Base-by-base conservation (phyloP, 257 asterid genomes). In the Phtheirospermum japonicum region DNA sequence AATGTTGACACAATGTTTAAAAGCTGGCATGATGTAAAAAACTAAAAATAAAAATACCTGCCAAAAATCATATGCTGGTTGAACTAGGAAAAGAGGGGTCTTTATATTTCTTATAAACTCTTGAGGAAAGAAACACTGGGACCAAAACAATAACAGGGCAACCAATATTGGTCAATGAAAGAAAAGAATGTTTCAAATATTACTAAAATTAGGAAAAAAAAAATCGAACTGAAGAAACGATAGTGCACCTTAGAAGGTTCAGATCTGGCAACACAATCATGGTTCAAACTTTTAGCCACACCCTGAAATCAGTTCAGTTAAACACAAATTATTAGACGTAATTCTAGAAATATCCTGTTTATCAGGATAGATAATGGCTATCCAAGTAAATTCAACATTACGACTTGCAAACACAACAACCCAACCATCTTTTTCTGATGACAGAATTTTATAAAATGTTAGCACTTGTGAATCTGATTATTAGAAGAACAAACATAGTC, bases 61-160 rank as follows among this genome's bases (percentile, higher is more conserved):
- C 98, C 98, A 88, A 84, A 76, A 85, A 64, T 91, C 98, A 81
- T 88, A 91, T 43, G 94, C 84, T 28, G 98, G 92, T 68, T 91
- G 83, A 79, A 86, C 95, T 16, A 91, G 85, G 82, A 91, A 91
- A 65, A 88, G 59, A 26, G 96, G 98, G 56, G 98, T 86, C 83
- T 80, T 76, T 58, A 91, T 81, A 62, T 72, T 66, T 72, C 72
- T 71, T 51, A 91, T 66, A 78, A 88, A 88, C 76, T 86, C 94
- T 84, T 79, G 83, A 61, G 98, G 94, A 63, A 91, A 91, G 83
- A 88, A 91, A 79, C 98, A 91, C 98, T 91, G 82, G 46, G 26
- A 69, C 60, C 68, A 55, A 57, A 20, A 53, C 56, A 31, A 51
- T 16, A 70, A 56, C 14, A 65, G 55, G 58, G 64, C 53, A 50